Evolutionary conservation across 2,329 filamentous ascomycete genomes (phyloP), one percentile per base, ranked within the genome.

Genomic region (Tolypocladium capitatum): DNA sequence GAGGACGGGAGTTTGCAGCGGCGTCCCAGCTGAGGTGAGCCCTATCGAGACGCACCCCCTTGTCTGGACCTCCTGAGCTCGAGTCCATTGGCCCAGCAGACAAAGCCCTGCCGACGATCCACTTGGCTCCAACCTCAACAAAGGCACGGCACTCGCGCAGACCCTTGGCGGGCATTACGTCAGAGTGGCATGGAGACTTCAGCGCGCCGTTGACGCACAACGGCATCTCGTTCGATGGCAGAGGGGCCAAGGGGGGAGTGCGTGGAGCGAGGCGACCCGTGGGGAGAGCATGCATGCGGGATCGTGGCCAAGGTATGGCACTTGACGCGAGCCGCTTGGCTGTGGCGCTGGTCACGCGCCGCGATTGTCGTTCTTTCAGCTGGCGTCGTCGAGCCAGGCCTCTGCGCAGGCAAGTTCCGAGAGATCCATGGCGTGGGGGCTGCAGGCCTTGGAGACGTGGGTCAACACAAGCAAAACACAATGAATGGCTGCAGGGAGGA

Each of bases 21-120:
- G 40, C 43, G 33, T 38, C 61, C 64, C 63, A 65, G 63, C 63
- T 66, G 63, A 66, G 61, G 61, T 66, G 62, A 65, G 62, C 61
- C 60, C 56, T 61, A 64, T 56, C 55, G 33, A 52, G 49, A 38
- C 52, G 47, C 49, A 47, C 38, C 21, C 38, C 38, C 21, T 41
- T 41, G 38, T 41, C 38, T 24, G 21, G 21, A 40, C 11, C n/a
- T n/a, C n/a, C n/a, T n/a, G n/a, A n/a, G 24, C 24, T 24, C 5
- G 24, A 24, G 24, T 24, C 7, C 31, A 45, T 34, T 45, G 30
- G 43, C 20, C 6, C 28, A 32, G 3, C 18, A 32, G 14, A 8
- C 20, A 34, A 13, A n/a, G n/a, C n/a, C n/a, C 41, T 18, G 16
- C 11, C 28, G 9, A 32, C 28, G 27, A n/a, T 28, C 11, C 16